phyloP scores from a whole-genome alignment of 108 stramenopile species.

The Cyclotella baltica region DNA sequence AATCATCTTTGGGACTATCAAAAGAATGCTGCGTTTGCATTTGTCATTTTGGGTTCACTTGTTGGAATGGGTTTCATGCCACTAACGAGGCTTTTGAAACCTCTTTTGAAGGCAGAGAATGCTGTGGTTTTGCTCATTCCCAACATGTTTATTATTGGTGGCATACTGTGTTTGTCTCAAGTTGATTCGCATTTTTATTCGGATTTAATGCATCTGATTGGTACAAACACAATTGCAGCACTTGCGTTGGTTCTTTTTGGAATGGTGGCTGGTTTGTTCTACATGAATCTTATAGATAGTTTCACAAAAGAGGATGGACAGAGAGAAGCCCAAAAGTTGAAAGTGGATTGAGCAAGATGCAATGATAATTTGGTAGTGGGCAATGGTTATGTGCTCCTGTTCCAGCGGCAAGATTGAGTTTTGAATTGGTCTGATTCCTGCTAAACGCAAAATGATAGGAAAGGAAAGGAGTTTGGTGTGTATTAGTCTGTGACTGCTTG shows the following conservation, averaged over 20 bases:
- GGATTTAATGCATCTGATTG: conserved; percentile 10
- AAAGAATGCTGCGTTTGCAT: conserved; percentile 27
- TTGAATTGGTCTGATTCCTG: no score
- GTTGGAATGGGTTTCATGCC: not conserved
- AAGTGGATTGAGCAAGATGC: not conserved
- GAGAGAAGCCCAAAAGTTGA: not conserved
- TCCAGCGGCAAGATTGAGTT: no score
- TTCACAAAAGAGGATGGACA: not conserved
- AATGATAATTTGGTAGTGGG: no score
- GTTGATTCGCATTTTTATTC: conserved; percentile 1
- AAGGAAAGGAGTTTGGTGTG: no score
- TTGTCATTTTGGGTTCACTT: conserved; percentile 10
- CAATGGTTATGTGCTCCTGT: no score
- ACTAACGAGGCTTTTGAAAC: conserved; percentile 12
- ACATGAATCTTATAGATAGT: not conserved
- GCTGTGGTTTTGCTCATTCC: conserved; percentile 2
- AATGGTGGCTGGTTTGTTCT: conserved; percentile 4
- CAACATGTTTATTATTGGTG: conserved; percentile 22
- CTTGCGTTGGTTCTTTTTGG: conserved; percentile 21
- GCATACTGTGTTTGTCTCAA: not conserved
- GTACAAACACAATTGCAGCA: conserved; percentile 19
- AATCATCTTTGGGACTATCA: conserved; percentile 14
- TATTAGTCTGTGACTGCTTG: no score
- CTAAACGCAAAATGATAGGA: no score
- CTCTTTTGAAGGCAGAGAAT: not conserved